Percentiles rank a stretch among this genome's conserved stretches.
phyloP scores from a whole-genome alignment of 2,329 filamentous ascomycete species.

The Colletotrichum sp. region DNA sequence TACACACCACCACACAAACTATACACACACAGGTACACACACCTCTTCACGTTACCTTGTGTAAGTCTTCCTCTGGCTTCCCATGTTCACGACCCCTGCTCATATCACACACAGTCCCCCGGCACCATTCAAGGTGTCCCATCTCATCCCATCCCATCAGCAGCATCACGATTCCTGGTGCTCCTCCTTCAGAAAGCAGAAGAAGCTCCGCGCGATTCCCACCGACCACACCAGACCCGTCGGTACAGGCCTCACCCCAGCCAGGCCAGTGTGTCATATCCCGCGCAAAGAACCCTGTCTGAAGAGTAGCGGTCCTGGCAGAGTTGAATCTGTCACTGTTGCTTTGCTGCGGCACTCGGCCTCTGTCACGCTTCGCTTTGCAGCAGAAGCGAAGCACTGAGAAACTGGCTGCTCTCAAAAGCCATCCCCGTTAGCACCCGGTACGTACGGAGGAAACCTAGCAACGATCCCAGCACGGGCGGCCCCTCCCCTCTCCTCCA shows the following conservation, averaged over 20 bases:
- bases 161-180: not conserved
- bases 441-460: not conserved
- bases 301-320: not conserved
- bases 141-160: not conserved
- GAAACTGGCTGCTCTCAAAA: not conserved
- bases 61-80: not conserved
- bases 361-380: not conserved
- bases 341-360: not conserved
- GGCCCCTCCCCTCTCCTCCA: conserved; percentile 1
- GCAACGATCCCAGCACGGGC: conserved; percentile 13
- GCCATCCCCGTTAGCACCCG: not conserved
- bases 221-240: not conserved
- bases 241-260: not conserved
- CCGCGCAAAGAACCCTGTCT: not conserved
- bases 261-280: conserved; percentile 2
- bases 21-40: not conserved
- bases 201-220: not conserved
- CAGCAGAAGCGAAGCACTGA: not conserved
- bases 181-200: not conserved
- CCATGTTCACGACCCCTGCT: not conserved
- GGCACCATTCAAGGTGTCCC: not conserved
- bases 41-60: not conserved
- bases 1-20: not conserved
- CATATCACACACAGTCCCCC: not conserved
- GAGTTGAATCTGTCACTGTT: conserved; percentile 2